phyloP scores from a whole-genome alignment of 2,329 filamentous ascomycete species.

The Ophiostoma sp. region DNA sequence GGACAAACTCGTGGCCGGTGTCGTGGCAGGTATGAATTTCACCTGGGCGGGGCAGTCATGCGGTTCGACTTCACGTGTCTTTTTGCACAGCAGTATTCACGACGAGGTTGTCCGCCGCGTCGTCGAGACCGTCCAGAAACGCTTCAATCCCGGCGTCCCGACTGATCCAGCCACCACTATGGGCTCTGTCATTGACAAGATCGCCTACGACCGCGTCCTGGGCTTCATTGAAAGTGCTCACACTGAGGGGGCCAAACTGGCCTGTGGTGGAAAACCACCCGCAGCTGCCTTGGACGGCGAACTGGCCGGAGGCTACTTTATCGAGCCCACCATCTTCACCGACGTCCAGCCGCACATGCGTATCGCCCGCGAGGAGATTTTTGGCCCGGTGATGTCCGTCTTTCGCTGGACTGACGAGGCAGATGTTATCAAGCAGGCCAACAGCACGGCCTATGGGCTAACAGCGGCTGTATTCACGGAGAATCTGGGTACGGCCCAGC shows the following conservation, averaged over 20 bases:
- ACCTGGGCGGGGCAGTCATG: constrained; percentile 87
- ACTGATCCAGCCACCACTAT: not conserved
- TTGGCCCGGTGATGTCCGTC: constrained; percentile 82
- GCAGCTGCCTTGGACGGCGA: constrained; percentile 52
- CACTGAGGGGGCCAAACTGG: constrained; percentile 68
- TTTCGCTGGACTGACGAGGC: constrained; percentile 70
- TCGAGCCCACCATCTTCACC: constrained; percentile 79
- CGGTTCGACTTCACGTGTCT: constrained; percentile 86
- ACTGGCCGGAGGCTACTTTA: constrained; percentile 71
- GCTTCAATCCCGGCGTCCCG: constrained; percentile 55
- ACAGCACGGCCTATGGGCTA: constrained; percentile 73
- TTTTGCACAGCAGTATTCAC: constrained; percentile 69
- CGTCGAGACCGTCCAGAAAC: constrained; percentile 47
- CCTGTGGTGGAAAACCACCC: constrained; percentile 36
- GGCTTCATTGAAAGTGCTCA: constrained; percentile 74
- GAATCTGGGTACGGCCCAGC: constrained; percentile 71
- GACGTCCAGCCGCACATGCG: constrained; percentile 80
- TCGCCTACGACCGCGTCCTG: constrained; percentile 74
- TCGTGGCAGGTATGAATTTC: constrained; percentile 89
- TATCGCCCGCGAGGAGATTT: constrained; percentile 79
- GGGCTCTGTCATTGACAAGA: constrained; percentile 23
- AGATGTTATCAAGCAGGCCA: constrained; percentile 70
- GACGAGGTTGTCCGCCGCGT: constrained; percentile 26
- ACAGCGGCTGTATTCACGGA: constrained; percentile 80
- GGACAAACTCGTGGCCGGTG: constrained; percentile 76